Evolutionary conservation across 73 alveolate genomes (phyloP), one percentile per base, ranked within the genome.

Genomic region (Paramecium octaurelia): DNA sequence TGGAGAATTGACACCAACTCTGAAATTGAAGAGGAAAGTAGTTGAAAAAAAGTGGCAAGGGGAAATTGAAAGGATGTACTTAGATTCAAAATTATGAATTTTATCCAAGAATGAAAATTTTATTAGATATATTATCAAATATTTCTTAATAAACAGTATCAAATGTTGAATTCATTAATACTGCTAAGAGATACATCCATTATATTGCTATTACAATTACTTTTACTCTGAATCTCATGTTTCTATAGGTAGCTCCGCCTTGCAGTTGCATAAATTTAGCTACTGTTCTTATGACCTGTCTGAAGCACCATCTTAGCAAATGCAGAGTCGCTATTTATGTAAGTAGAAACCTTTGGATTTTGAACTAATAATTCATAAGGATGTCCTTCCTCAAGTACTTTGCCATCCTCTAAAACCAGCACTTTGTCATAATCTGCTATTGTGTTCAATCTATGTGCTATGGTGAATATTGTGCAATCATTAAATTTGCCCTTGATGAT

Each of bases 1-100:
- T 5, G 98, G 98, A 0, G 98, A 96, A 73, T 92, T 97, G 36
- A 97, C 98, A 10, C 98, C 98, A 8, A 96, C 99, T 0, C 86
- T 97, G 80, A 97, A 97, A 86, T 48, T 96, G 38, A 97, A 96
- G 76, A 96, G 98, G 90, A 95, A 93, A 40, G 77, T 93, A 21
- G 96, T 93, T 1, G 92, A 35, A 11, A 43, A 96, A 69, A 97
- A 95, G 40, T 95, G 94, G 58, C n/a, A 75, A 38, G 96, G 92
- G 40, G 60, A 93, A n/a, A 95, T 97, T 58, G 96, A 96, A 76
- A 58, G 86, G 43, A 77, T 97, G 91, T 97, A 96, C 60, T 64
- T n/a, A 14, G 97, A 92, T 10, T 90, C 96, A 86, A 88, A 93
- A 48, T 40, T 93, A 35, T 93, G 94, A 77, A 42, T 89, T 14